phyloP scores from a whole-genome alignment of 306 rosid genomes.

The Vigna angularis region DNA sequence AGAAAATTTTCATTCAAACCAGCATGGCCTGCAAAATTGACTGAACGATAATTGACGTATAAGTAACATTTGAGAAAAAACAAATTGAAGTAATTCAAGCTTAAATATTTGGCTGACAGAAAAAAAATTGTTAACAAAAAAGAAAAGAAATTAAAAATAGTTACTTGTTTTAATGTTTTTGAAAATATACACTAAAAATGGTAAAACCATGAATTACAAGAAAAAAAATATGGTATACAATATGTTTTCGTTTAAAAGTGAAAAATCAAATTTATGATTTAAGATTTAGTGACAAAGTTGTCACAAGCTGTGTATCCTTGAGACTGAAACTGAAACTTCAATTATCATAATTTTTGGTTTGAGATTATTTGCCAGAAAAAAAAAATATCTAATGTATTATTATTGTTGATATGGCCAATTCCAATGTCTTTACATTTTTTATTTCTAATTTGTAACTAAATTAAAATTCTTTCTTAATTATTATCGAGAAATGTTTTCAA shows the following conservation, averaged over 20 bases:
- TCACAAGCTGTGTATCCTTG: too few relatives aligned
- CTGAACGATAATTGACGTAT: not conserved
- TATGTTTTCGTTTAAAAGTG: not conserved
- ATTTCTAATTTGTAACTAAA: too few relatives aligned
- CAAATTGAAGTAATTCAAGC: not conserved
- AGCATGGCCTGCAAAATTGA: slow-evolving; percentile 13
- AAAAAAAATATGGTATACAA: not conserved
- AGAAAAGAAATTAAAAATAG: not conserved
- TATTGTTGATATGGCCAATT: too few relatives aligned
- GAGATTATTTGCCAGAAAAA: too few relatives aligned
- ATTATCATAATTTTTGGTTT: too few relatives aligned
- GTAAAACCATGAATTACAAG: not conserved
- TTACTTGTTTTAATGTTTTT: not conserved
- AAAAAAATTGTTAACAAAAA: not conserved
- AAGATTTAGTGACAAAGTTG: too few relatives aligned
- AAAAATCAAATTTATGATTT: not conserved
- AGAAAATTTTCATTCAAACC: not conserved
- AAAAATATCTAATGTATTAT: too few relatives aligned
- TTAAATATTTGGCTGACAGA: not conserved
- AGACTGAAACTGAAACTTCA: too few relatives aligned
- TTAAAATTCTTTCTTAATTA: too few relatives aligned
- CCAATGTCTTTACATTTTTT: too few relatives aligned
- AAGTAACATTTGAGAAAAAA: not conserved
- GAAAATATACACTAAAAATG: not conserved
- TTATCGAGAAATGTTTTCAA: too few relatives aligned